Base-by-base conservation (phyloP, 169 alveolate species). In the Babesia caballi region DNA sequence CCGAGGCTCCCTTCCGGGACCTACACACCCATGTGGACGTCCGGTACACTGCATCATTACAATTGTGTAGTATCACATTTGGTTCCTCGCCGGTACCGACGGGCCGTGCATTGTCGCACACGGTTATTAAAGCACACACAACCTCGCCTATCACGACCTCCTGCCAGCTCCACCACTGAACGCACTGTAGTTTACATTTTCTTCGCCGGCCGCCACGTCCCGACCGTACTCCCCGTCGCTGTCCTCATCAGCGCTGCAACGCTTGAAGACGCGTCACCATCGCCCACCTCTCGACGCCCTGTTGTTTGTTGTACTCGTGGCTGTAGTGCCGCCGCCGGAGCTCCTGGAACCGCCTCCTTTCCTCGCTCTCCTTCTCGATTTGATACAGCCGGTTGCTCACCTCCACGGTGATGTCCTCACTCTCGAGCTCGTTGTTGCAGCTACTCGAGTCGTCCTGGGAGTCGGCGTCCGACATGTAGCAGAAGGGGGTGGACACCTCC, bases 401-500 rank as follows among this genome's bases (percentile, higher is more conserved):
- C 32, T 76, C 56, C 61, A 61, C 57, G 5, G 60, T 69, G 4
- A 76, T 23, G 19, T 76, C 70, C 3, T 15, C 35, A 36, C 27
- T 14, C 5, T 44, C 71, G 0, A 19, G 5, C 21, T 36, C 25
- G 17, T 11, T 11, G 25, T 59, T 9, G 46, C 25, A 3, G 15
- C 35, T 32, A 44, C 35, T 23, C n/a, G 58, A 42, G 3, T 76
- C 85, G 14, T 76, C 85, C 52, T 54, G 65, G n/a, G 80, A 65
- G 42, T 70, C 81, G 23, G 60, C 59, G 21, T 76, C 85, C 66
- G 69, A 63, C 35, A 59, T 68, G 88, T 76, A 84, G 80, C 83
- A 74, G 65, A 80, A 91, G 9, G 95, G 95, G n/a, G 95, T 91
- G 57, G 84, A 78, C 21, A 87, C 91, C 68, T 91, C 95, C 46